Conservation (phyloP, 805 yeast genomes). For the Metschnikowia cerradonensis region DNA sequence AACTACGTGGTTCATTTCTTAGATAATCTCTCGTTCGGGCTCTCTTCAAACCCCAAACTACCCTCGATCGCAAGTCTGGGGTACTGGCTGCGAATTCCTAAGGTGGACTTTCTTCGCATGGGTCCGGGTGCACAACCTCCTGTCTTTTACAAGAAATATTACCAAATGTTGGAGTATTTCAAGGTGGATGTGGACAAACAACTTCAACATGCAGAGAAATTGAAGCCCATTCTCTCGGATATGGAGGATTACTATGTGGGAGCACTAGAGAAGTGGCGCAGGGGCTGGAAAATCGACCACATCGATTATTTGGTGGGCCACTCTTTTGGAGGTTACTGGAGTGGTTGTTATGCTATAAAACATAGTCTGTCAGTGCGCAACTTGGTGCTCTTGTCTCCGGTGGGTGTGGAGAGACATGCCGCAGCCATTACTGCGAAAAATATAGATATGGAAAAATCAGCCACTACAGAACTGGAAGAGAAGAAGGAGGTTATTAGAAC, state of each 20-base stretch:
- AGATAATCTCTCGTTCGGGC: conserved; percentile 49
- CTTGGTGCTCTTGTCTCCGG: conserved; percentile 66
- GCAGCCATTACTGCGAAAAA: conserved; percentile 44
- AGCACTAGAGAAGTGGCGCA: conserved; percentile 65
- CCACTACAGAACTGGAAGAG: background rate
- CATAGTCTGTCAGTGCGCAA: conserved; percentile 53
- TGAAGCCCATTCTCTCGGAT: conserved; percentile 35
- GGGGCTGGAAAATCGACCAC: conserved; percentile 41
- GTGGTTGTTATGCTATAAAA: conserved; percentile 57
- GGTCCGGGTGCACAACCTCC: conserved; percentile 20
- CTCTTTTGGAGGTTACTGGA: conserved; percentile 75
- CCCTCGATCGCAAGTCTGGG: conserved; percentile 4
- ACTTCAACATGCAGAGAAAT: conserved; percentile 29
- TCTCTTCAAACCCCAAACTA: conserved; percentile 44
- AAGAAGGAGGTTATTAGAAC: too few relatives aligned
- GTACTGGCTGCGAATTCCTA: conserved; percentile 19
- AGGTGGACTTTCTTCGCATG: conserved; percentile 22
- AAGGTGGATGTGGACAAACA: conserved; percentile 25
- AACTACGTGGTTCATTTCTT: conserved; percentile 47
- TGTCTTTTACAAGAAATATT: conserved; percentile 34
- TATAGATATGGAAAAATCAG: background rate
- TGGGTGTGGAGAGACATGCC: conserved; percentile 70
- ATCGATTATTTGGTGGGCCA: conserved; percentile 68
- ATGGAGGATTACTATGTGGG: conserved; percentile 56
- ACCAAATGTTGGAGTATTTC: conserved; percentile 37